Conservation (phyloP, 2,329 filamentous ascomycete species). For the Pestalotiopsis sp. region DNA sequence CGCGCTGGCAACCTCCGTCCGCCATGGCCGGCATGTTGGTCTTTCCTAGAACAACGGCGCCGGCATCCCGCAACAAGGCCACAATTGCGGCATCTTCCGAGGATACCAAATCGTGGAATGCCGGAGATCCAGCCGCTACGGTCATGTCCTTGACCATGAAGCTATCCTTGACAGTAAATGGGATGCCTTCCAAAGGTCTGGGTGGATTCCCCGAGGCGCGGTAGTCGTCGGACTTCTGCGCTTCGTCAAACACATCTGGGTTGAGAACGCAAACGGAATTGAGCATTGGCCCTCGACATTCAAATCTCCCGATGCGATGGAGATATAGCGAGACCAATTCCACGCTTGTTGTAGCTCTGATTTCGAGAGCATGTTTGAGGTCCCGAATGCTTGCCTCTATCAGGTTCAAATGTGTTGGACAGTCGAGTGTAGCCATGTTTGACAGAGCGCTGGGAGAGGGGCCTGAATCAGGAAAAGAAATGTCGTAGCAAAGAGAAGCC, state of each 20-base stretch:
- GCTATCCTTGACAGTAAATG: constrained; percentile 60
- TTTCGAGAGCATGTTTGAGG: constrained; percentile 43
- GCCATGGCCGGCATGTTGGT: constrained; percentile 66
- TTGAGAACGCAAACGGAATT: constrained; percentile 54
- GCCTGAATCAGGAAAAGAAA: not conserved
- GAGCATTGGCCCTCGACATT: constrained; percentile 41
- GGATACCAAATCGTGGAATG: constrained; percentile 51
- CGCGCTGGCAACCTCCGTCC: constrained; percentile 59
- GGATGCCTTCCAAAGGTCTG: constrained; percentile 56
- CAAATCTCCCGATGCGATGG: constrained; percentile 48
- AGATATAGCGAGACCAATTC: constrained; percentile 49
- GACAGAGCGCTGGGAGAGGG: not conserved
- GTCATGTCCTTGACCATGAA: constrained; percentile 58
- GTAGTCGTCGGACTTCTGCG: constrained; percentile 47
- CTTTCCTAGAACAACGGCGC: constrained; percentile 54
- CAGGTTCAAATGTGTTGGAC: not conserved
- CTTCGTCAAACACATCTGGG: constrained; percentile 45
- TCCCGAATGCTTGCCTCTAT: constrained; percentile 37
- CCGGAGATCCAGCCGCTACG: constrained; percentile 56
- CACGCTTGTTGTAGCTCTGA: constrained; percentile 43
- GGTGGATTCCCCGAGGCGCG: constrained; percentile 37
- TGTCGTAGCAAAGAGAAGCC: not conserved
- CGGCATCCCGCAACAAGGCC: constrained; percentile 46
- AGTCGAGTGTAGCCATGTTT: not conserved
- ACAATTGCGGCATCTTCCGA: constrained; percentile 56